Evolutionary conservation across 2,329 filamentous ascomycete genomes (phyloP).

Genomic region (Epicoccum nigrum): DNA sequence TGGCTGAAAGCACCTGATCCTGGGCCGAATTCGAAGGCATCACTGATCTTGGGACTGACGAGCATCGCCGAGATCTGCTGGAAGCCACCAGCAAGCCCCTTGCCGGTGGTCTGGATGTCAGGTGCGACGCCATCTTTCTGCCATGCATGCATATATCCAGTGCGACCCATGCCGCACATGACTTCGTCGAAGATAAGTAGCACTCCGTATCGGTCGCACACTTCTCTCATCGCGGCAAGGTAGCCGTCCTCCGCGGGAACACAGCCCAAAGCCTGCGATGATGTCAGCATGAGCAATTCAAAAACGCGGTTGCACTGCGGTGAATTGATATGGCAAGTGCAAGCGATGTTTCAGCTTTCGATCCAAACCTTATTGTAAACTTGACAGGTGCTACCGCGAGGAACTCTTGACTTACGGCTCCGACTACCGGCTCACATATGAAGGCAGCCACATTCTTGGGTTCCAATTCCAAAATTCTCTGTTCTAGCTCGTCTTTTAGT

Average conservation of each 20-base stretch:
- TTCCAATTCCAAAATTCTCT: conserved; percentile 67
- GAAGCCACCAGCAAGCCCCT: conserved; percentile 70
- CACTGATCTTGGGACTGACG: conserved; percentile 58
- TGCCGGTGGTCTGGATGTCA: conserved; percentile 71
- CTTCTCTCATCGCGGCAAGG: conserved; percentile 67
- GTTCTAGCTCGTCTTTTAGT: conserved; percentile 69
- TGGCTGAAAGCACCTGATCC: conserved; percentile 60
- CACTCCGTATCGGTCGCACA: conserved; percentile 74
- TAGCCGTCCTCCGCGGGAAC: conserved; percentile 72
- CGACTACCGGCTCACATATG: conserved; percentile 74
- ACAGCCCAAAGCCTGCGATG: conserved; percentile 67
- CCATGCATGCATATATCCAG: conserved; percentile 67
- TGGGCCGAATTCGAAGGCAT: conserved; percentile 50
- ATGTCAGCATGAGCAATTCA: conserved; percentile 6
- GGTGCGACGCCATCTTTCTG: conserved; percentile 64
- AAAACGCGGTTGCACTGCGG: too few relatives aligned
- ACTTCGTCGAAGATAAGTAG: conserved; percentile 81
- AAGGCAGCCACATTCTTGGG: conserved; percentile 73
- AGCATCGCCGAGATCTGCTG: conserved; percentile 67
- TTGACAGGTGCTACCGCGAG: neutral
- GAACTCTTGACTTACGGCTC: conserved; percentile 59
- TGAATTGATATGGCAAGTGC: neutral
- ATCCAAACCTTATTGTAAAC: neutral
- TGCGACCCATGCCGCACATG: conserved; percentile 71
- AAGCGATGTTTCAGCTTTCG: neutral